Percentiles rank a stretch among this genome's conserved stretches.
Evolutionary conservation across 371 early-diverging fungal genomes (phyloP).

Genomic region (Nematocida ironsii): DNA sequence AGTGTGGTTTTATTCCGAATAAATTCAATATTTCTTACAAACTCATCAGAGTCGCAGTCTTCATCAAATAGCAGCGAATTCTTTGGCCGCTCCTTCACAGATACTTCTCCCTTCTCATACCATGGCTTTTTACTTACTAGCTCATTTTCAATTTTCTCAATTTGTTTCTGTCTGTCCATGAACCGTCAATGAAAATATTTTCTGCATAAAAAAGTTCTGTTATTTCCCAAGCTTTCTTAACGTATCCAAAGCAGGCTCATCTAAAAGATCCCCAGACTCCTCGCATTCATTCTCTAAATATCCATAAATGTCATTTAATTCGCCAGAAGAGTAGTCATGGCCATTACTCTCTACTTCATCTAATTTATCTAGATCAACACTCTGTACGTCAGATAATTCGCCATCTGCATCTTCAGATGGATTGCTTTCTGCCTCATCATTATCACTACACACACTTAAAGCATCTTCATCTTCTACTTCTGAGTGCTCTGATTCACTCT

Average conservation of each 20-base stretch:
- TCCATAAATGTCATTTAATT: conserved; percentile 17
- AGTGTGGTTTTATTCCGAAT: conserved; percentile 36
- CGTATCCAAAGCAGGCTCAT: conserved; percentile 33
- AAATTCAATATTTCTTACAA: conserved; percentile 31
- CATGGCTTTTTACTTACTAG: conserved; percentile 32
- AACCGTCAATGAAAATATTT: conserved; percentile 27
- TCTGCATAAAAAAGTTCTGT: background rate
- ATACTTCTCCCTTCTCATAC: conserved; percentile 55
- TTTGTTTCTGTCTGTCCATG: conserved; percentile 37
- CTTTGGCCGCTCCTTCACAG: conserved; percentile 51
- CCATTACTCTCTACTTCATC: conserved; percentile 11
- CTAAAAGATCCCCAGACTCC: conserved; percentile 25
- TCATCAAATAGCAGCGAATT: conserved; percentile 32
- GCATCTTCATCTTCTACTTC: conserved; percentile 58
- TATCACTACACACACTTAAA: conserved; percentile 42
- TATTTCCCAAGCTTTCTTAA: conserved; percentile 26
- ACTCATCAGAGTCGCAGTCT: conserved; percentile 29
- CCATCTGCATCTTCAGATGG: conserved; percentile 15
- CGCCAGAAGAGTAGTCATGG: background rate
- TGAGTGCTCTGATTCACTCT: conserved; percentile 15
- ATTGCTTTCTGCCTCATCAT: background rate
- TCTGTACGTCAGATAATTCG: background rate
- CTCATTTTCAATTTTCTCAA: conserved; percentile 38
- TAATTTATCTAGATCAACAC: background rate
- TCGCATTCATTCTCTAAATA: conserved; percentile 24